Evolutionary conservation across 2,329 filamentous ascomycete genomes (phyloP).

Genomic region (Huntiella omanensis): DNA sequence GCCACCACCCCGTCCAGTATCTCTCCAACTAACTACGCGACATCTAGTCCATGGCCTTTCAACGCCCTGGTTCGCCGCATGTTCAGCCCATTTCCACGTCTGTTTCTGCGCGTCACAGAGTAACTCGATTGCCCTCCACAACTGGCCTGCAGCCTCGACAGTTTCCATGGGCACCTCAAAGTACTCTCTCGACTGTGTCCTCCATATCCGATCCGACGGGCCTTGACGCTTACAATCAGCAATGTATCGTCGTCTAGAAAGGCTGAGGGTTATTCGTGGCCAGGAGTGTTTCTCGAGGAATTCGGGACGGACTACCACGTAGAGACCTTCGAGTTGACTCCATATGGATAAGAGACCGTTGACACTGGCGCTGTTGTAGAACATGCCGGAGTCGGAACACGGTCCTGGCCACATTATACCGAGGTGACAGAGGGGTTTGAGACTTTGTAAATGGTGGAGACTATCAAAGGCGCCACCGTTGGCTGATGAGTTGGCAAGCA

Average conservation of each 20-base stretch:
- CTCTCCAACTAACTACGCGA: constrained; percentile 8
- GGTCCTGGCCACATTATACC: constrained; percentile 9
- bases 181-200: constrained; percentile 4
- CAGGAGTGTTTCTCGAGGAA: neutral
- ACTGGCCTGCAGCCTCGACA: neutral
- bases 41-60: constrained; percentile 7
- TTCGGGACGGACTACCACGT: constrained; percentile 9
- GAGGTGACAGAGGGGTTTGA: neutral
- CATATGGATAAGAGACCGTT: constrained; percentile 2
- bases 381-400: constrained; percentile 2
- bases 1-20: neutral
- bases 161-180: constrained; percentile 4
- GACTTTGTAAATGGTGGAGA: constrained; percentile 2
- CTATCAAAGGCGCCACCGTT: constrained; percentile 3
- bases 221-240: constrained; percentile 5
- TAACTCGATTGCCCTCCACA: constrained; percentile 9
- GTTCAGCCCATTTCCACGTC: constrained; percentile 7
- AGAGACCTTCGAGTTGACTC: constrained; percentile 5
- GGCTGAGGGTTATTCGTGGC: neutral
- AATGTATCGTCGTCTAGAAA: neutral
- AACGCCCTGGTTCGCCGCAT: constrained; percentile 7
- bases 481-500: neutral
- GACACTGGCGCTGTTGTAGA: constrained; percentile 2
- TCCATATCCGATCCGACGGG: neutral
- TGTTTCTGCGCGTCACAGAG: constrained; percentile 4